These are phyloP conservation scores for Pleurotus giganteus DNA, from an alignment of 768 basidiomycete species.

Conservation along the genomic window DNA sequence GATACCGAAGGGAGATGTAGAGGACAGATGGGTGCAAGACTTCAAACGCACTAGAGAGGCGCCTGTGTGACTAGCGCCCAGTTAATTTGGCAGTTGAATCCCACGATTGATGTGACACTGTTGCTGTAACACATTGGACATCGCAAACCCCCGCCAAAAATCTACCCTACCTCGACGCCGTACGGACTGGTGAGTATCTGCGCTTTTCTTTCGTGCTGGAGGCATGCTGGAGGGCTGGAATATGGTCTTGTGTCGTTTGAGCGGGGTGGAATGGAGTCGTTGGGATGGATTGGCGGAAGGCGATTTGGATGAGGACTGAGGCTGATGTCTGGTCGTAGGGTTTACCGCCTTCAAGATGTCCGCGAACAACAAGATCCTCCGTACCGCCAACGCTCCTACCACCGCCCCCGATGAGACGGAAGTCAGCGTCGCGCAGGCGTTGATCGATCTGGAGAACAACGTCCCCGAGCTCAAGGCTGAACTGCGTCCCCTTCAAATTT, in stretches of 20 bases:
- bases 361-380: conserved; percentile 81
- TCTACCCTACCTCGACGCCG: conserved; percentile 3
- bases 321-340: conserved; percentile 6
- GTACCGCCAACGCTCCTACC: conserved; percentile 93
- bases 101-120: conserved; percentile 1
- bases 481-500: conserved; percentile 94
- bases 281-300: conserved; percentile 35
- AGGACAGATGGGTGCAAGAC: conserved; percentile 84
- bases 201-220: neutral
- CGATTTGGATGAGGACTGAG: conserved; percentile 47
- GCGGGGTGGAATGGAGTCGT: conserved; percentile 46
- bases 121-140: neutral
- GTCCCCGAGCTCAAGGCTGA: conserved; percentile 98
- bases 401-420: conserved; percentile 91
- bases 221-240: neutral
- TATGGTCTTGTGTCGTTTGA: conserved; percentile 2
- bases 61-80: neutral
- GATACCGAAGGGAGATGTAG: conserved; percentile 71
- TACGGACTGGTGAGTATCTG: conserved; percentile 9
- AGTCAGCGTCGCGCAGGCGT: conserved; percentile 88
- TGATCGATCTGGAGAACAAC: conserved; percentile 97
- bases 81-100: neutral
- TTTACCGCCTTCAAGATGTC: conserved; percentile 59
- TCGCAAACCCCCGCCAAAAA: conserved; percentile 8
- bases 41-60: conserved; percentile 61